Conservation (phyloP, 768 basidiomycete species). For the Pilatotrama ljubarskyi region DNA sequence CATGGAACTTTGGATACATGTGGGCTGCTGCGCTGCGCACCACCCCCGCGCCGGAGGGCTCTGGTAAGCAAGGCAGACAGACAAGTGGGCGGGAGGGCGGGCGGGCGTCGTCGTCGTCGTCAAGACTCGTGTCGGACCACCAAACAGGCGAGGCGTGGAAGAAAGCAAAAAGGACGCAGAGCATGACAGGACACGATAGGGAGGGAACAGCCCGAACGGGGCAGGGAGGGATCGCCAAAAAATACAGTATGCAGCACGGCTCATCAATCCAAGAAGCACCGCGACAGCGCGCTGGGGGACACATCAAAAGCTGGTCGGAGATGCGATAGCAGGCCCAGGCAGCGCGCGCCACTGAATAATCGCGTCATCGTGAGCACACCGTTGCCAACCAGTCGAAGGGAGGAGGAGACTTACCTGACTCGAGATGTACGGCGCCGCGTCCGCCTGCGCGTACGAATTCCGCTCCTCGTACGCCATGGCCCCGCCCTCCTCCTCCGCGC, state of each 20-base stretch:
- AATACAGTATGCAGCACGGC: neutral
- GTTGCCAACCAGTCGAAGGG: neutral
- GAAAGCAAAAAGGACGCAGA: neutral
- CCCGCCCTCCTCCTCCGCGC: constrained; percentile 25
- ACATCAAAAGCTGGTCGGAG: constrained; percentile 24
- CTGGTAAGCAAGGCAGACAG: no score
- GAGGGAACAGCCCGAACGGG: no score
- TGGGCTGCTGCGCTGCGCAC: no score
- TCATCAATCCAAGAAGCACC: neutral
- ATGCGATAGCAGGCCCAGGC: constrained; percentile 37
- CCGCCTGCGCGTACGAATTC: constrained; percentile 32
- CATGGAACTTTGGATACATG: neutral
- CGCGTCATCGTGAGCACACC: constrained; percentile 10
- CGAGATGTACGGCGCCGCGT: constrained; percentile 36
- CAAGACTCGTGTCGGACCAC: constrained; percentile 3
- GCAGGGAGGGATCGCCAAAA: neutral
- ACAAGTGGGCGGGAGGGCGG: no score
- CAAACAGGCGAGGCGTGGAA: neutral
- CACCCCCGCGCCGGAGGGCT: no score
- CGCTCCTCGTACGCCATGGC: constrained; percentile 33
- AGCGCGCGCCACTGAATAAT: constrained; percentile 37
- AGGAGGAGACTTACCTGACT: constrained; percentile 30
- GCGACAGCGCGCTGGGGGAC: neutral
- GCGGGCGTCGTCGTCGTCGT: neutral
- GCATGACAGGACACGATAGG: neutral